Evolutionary conservation across 768 basidiomycete genomes (phyloP).

Genomic region (Sporobolomyces phaffii): DNA sequence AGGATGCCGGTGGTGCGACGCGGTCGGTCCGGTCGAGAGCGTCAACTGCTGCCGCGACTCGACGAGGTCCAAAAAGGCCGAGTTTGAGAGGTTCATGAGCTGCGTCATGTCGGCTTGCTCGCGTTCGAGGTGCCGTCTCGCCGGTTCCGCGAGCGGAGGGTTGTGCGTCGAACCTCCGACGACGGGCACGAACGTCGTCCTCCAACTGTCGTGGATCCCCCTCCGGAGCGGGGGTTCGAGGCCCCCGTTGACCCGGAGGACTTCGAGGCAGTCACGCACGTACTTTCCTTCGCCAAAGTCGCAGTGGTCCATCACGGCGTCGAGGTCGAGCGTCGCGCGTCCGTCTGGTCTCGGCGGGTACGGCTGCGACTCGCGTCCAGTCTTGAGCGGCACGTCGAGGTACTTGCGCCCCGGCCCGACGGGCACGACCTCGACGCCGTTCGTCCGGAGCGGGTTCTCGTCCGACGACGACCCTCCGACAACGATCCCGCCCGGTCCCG

Average conservation of each 20-base stretch:
- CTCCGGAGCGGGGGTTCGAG: constrained; percentile 76
- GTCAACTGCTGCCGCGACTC: constrained; percentile 15
- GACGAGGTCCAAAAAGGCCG: constrained; percentile 21
- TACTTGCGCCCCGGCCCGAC: constrained; percentile 73
- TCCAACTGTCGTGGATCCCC: constrained; percentile 73
- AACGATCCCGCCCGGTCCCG: not conserved
- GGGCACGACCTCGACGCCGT: constrained; percentile 55
- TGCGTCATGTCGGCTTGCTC: constrained; percentile 11
- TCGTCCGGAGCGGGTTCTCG: constrained; percentile 14
- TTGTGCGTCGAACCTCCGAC: constrained; percentile 44
- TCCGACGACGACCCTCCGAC: constrained; percentile 27
- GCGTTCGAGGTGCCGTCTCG: constrained; percentile 6
- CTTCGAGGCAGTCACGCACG: constrained; percentile 95
- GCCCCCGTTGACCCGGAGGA: constrained; percentile 81
- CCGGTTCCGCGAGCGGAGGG: constrained; percentile 20
- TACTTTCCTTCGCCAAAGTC: constrained; percentile 81
- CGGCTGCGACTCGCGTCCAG: constrained; percentile 59
- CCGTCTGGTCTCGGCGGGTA: constrained; percentile 83
- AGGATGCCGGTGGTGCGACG: constrained; percentile 52
- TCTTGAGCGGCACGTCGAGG: constrained; percentile 53
- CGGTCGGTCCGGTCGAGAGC: constrained; percentile 39
- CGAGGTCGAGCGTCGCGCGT: constrained; percentile 80
- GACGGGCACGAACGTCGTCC: constrained; percentile 72
- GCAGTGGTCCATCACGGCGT: constrained; percentile 85
- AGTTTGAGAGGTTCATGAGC: constrained; percentile 16